Evolutionary conservation across 805 yeast genomes (phyloP), one percentile per base, ranked within the genome.

Genomic region (Spathaspora gorwiae): DNA sequence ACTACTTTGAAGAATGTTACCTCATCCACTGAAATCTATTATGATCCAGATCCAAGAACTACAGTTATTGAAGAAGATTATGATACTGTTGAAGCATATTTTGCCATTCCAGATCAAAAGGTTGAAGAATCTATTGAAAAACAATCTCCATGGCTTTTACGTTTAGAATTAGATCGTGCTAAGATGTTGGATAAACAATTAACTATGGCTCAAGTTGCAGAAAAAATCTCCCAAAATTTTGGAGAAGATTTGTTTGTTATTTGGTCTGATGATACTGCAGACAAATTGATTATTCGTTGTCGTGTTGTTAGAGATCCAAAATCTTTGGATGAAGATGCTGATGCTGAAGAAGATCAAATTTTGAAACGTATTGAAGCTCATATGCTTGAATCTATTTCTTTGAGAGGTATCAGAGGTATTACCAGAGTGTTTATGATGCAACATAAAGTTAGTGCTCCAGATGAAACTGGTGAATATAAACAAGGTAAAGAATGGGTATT

Each of bases 181-280:
- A 92, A 92, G 70, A 90, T 94, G 97, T 84, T 92, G 60, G 99
- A 94, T 73, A 90, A 94, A 68, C 97, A 94, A 67, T 79, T 94
- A 63, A 88, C 96, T 5, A 94, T 95, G 97, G 87, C 95, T 53
- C 97, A 94, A 72, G 98, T 94, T 46, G 97, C 98, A 27, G 95
- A 90, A 56, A 90, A 85, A 74, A 94, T 94, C 49, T 84, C 89
- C 52, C 90, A 87, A 60, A 84, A 87, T 51, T 94, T 94, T 66
- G 95, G 90, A 44, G 95, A 90, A 56, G 99, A 94, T 68, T 72
- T 94, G 70, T 92, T 92, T 60, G 96, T 94, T 35, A 94, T 94
- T 60, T 94, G 99, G 98, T 89, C 97, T 40, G 99, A 95, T 76
- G 99, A 94, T 74, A 92, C 94, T 60, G 97, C 97, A 37, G 97